A percentile compares a stretch with the other conserved stretches of the same genome.
Evolutionary conservation across 2,329 filamentous ascomycete species (phyloP).

Genomic region (Orbilia ellipsospora): DNA sequence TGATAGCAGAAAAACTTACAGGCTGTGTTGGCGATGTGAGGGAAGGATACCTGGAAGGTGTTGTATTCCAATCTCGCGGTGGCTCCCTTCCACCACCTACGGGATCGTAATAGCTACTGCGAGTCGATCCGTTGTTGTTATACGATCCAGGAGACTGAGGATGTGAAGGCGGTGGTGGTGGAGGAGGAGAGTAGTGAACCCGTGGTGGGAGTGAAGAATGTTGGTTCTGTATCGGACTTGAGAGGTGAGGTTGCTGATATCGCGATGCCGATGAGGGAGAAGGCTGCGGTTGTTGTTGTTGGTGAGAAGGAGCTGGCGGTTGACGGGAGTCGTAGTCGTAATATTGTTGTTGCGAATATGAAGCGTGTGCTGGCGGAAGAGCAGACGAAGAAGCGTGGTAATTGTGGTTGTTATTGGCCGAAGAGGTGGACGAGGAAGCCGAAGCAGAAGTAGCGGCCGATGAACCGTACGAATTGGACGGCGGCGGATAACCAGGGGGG

Average conservation of each 20-base stretch:
- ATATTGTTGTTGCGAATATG: constrained; percentile 15
- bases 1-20: constrained; percentile 17
- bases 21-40: constrained; percentile 51
- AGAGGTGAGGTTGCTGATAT: constrained; percentile 45
- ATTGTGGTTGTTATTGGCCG: constrained; percentile 33
- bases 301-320: constrained; percentile 18
- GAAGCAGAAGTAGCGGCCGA: neutral
- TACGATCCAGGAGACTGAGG: constrained; percentile 61
- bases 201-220: constrained; percentile 28
- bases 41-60: constrained; percentile 40
- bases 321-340: constrained; percentile 45
- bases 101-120: constrained; percentile 54
- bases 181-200: constrained; percentile 55
- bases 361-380: constrained; percentile 49
- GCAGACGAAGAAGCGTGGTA: constrained; percentile 17
- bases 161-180: constrained; percentile 53
- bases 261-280: constrained; percentile 31
- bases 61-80: constrained; percentile 47
- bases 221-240: constrained; percentile 43
- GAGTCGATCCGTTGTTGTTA: constrained; percentile 59
- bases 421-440: neutral
- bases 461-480: constrained; percentile 20
- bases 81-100: constrained; percentile 50
- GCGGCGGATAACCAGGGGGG: constrained; percentile 41
- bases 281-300: constrained; percentile 14